Base-by-base conservation (phyloP, 345 rosid species). In the Barbarea vulgaris region DNA sequence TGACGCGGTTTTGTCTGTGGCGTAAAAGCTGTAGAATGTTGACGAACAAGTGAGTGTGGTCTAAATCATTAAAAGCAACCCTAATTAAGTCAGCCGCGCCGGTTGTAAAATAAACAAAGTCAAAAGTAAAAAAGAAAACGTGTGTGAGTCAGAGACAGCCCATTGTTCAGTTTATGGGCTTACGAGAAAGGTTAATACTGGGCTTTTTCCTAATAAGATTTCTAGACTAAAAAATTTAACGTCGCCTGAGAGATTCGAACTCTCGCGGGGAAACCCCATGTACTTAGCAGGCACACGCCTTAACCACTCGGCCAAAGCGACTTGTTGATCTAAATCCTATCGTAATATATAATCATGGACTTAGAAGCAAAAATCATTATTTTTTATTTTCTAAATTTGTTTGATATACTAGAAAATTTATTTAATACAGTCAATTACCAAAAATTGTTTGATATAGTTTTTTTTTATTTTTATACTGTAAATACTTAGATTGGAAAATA, bases 171-270 rank as follows among this genome's bases (percentile, higher is more conserved):
- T 37, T 59, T 6, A 19, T 60, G 65, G 65, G 31, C 47, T 60
- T 60, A 36, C 28, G 18, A 21, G 3, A 4, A 41, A 36, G 48
- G 8, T 3, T 63, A 25, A 21, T 46, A 46, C 41, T 73, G 64
- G 77, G 63, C 61, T 27, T 51, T 22, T 36, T 7, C 13, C 1
- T 37, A 36, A 6, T 21, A 6, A 25, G 33, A 25, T 24, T 25
- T 53, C 1, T 27, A 24, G 12, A 22, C 13, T 12, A 7, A 13
- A 13, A 30, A 1, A 0, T 7, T 7, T 19, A 0, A 0, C 90
- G 85, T 77, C 87, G 86, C 87, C 87, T 85, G 86, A 85, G 87
- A 87, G 89, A 81, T 85, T 87, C 88, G 87, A 87, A 83, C 85
- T 80, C 92, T 84, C 88, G 92, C 89, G 87, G 87, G 89, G 56